phyloP scores from a whole-genome alignment of 108 stramenopile genomes.

The Mediolabrus comicus region DNA sequence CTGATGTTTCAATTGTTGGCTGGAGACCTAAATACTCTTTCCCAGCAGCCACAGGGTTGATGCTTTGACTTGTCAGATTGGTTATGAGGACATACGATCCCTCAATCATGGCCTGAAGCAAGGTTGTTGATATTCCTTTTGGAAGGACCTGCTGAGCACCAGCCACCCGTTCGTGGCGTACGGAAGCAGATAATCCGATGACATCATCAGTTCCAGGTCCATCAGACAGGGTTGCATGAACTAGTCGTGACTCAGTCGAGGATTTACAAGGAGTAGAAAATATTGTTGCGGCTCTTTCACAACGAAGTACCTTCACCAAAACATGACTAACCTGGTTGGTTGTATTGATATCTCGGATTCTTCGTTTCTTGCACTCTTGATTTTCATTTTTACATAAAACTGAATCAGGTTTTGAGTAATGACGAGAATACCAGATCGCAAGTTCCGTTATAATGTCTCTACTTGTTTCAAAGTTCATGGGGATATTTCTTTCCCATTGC shows the following conservation, averaged over 20 bases:
- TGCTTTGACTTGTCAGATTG: conserved; percentile 17
- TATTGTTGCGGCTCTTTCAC: conserved; percentile 21
- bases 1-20: conserved; percentile 31
- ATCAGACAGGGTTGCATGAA: conserved; percentile 34
- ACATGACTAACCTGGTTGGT: conserved; percentile 34
- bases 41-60: neutral
- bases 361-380: conserved; percentile 29
- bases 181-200: conserved; percentile 22
- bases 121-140: conserved; percentile 23
- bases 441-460: conserved; percentile 18
- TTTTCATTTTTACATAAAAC: conserved; percentile 6
- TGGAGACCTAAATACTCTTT: conserved; percentile 31
- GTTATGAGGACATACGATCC: conserved; percentile 31
- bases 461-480: conserved; percentile 15
- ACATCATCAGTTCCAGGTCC: conserved; percentile 38
- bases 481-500: conserved; percentile 29
- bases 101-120: conserved; percentile 37
- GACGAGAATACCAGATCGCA: conserved; percentile 26
- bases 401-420: neutral
- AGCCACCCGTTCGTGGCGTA: neutral
- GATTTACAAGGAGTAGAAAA: neutral
- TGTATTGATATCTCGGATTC: conserved; percentile 27
- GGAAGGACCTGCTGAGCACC: conserved; percentile 2
- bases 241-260: neutral
- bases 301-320: conserved; percentile 41